Evolutionary conservation across 2,329 filamentous ascomycete species (phyloP).

Genomic region (Taxawa tesnikishii): DNA sequence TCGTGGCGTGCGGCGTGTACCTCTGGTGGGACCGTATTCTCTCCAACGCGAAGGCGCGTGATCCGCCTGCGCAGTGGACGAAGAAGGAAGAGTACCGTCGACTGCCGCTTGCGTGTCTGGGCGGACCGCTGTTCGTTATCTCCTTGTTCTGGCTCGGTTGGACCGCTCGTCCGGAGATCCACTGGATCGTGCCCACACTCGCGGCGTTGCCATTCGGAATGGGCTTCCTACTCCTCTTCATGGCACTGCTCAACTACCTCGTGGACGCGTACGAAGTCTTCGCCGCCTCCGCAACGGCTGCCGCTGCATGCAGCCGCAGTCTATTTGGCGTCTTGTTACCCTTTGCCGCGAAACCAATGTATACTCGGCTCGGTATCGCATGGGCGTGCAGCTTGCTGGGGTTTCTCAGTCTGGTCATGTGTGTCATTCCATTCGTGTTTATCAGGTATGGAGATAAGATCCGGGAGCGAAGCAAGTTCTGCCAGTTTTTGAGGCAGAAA

Average conservation of each 20-base stretch:
- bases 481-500: slow-evolving; percentile 42
- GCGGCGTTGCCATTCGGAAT: slow-evolving; percentile 31
- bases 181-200: slow-evolving; percentile 31
- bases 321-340: slow-evolving; percentile 55
- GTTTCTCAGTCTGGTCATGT: slow-evolving; percentile 36
- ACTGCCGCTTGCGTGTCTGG: slow-evolving; percentile 58
- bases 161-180: slow-evolving; percentile 22
- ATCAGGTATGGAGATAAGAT: slow-evolving; percentile 42
- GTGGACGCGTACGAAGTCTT: slow-evolving; percentile 59
- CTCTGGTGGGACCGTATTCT: slow-evolving; percentile 53
- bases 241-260: slow-evolving; percentile 48
- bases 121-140: slow-evolving; percentile 46
- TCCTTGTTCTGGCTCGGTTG: slow-evolving; percentile 31
- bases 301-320: slow-evolving; percentile 69
- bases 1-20: slow-evolving; percentile 48
- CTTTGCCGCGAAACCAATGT: slow-evolving; percentile 44
- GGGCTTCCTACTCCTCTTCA: slow-evolving; percentile 37
- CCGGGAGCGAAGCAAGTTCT: slow-evolving; percentile 47
- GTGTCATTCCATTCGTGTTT: slow-evolving; percentile 47
- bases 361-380: slow-evolving; percentile 53
- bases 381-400: slow-evolving; percentile 48
- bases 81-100: slow-evolving; percentile 54
- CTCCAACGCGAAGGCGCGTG: slow-evolving; percentile 31
- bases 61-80: slow-evolving; percentile 41
- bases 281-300: slow-evolving; percentile 66